Evolutionary conservation across 2,329 filamentous ascomycete genomes (phyloP), one percentile per base, ranked within the genome.

Genomic region (Leptographium procerum): DNA sequence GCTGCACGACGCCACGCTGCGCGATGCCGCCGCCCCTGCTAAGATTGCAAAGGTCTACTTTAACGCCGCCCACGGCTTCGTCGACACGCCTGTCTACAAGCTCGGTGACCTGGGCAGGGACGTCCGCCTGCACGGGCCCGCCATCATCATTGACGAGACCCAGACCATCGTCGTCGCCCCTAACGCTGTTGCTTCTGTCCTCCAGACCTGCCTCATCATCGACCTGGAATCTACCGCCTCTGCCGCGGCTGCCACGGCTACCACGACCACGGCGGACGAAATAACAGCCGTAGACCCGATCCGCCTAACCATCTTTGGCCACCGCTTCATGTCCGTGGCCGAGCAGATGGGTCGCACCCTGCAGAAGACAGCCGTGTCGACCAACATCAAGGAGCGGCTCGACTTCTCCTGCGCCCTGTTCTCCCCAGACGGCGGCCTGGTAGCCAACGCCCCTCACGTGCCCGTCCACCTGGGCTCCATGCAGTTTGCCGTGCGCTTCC

Each of bases 371-470:
- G 87, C 85, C 67, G 85, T 91, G 56, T 88, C 83, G 65, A 89
- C 86, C 0, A 91, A 91, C 65, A 87, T 92, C 66, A 88, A 92
- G 67, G 89, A 92, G 67, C 82, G 88, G 5, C 77, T 92, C 1
- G 88, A 92, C 66, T 92, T 90, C 66, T 91, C 87, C 3, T 92
- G 88, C 62, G 88, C 88, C 26, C 76, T 92, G 1, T 92, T 92
- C 63, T 88, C 90, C 63, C 79, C 83, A 0, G 81, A 82, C 7
- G 88, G 88, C 24, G 87, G 86, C 0, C 74, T 92, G 1, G 88
- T 91, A 1, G 87, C 87, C 3, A 91, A 91, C 66, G 83, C 88
- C 22, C 88, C 88, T 0, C 88, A 92, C 74, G 73, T 92, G 9
- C 88, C 88, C 0, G 87, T 91, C 1, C 88, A 92, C 67, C 74